These are phyloP conservation scores for Rhizopogon vesiculosus DNA, from an alignment of 768 basidiomycete species.

Conservation along the genomic window DNA sequence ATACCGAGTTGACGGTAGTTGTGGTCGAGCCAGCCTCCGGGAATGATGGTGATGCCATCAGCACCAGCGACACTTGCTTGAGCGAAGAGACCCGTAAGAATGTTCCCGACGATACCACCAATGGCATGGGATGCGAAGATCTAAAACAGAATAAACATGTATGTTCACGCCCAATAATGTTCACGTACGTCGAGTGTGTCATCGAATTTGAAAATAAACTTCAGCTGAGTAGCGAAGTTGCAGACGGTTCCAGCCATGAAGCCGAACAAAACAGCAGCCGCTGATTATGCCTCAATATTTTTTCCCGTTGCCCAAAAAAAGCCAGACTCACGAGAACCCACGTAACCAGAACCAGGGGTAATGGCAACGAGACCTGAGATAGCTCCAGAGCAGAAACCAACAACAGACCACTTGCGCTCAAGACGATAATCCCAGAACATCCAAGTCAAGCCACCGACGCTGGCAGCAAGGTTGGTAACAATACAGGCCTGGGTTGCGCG, in stretches of 20 bases:
- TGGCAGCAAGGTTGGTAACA: conserved; percentile 89
- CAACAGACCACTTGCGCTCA: conserved; percentile 89
- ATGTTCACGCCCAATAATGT: not conserved
- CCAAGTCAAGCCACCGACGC: conserved; percentile 87
- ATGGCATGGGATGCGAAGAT: conserved; percentile 86
- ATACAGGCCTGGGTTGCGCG: conserved; percentile 87
- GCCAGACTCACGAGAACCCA: conserved; percentile 59
- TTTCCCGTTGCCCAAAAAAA: not conserved
- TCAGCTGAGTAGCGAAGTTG: conserved; percentile 96
- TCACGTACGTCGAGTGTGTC: conserved; percentile 71
- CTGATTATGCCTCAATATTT: conserved; percentile 21
- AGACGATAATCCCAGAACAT: conserved; percentile 95
- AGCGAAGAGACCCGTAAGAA: conserved; percentile 87
- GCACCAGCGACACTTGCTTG: conserved; percentile 73
- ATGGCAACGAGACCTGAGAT: conserved; percentile 89
- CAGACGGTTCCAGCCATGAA: conserved; percentile 78
- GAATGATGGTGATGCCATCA: conserved; percentile 63
- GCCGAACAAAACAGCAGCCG: conserved; percentile 84
- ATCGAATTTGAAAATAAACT: conserved; percentile 73
- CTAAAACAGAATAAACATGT: conserved; percentile 29
- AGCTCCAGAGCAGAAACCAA: conserved; percentile 95
- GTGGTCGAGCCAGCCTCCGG: conserved; percentile 87
- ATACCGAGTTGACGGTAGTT: conserved; percentile 80
- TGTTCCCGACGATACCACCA: conserved; percentile 76
- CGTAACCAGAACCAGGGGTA: conserved; percentile 80